A percentile compares a stretch with the other conserved stretches of the same genome.
Conservation (phyloP, 345 rosid species). For the Rhodamnia argentea region DNA sequence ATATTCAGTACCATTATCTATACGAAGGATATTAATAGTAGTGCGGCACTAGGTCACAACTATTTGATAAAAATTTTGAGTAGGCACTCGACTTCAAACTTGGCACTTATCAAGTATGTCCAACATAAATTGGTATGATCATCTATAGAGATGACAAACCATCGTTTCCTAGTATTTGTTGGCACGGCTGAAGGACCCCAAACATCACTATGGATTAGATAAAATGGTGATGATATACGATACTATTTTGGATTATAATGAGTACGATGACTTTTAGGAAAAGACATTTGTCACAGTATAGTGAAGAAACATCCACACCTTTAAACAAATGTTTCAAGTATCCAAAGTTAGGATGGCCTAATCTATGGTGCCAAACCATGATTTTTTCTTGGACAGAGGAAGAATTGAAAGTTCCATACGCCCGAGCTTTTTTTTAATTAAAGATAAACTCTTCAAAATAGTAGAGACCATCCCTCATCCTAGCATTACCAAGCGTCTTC, state of each 20-base stretch:
- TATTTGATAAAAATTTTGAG: background rate
- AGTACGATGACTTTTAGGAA: background rate
- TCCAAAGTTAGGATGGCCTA: background rate
- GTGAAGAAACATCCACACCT: background rate
- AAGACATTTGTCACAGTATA: background rate
- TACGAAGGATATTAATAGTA: background rate
- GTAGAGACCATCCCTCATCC: background rate
- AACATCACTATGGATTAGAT: background rate
- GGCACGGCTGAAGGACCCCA: background rate
- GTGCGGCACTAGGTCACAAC: accelerated
- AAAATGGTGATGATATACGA: background rate
- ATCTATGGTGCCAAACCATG: background rate
- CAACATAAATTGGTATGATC: background rate
- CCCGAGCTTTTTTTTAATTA: background rate
- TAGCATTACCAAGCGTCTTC: background rate
- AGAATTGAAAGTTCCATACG: background rate
- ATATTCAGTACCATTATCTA: background rate
- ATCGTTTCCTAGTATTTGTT: accelerated
- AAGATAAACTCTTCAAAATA: background rate
- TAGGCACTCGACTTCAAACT: accelerated
- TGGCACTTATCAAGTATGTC: background rate
- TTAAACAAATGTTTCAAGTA: background rate
- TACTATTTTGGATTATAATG: background rate
- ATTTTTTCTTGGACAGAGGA: background rate
- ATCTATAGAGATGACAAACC: background rate